Percentiles rank a stretch among this genome's conserved stretches.
Evolutionary conservation across 2,329 filamentous ascomycete genomes (phyloP).

Genomic region (Parasarocladium wereldwijsianum): DNA sequence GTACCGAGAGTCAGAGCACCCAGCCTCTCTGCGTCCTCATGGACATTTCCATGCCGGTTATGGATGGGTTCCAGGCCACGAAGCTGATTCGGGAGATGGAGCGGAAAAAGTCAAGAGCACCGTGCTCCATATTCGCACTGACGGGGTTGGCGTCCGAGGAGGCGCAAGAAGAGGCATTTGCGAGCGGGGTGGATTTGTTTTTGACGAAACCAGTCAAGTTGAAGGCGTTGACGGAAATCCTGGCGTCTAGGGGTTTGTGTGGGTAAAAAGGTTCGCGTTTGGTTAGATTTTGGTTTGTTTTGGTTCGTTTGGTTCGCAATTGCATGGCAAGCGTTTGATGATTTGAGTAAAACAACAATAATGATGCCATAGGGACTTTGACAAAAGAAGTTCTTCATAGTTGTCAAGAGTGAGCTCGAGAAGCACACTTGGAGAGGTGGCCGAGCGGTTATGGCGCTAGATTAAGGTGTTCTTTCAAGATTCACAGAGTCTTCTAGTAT

Average conservation of each 20-base stretch:
- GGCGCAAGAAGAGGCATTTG: conserved; percentile 36
- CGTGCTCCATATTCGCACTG: conserved; percentile 34
- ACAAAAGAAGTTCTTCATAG: too few species aligned
- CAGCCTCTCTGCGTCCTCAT: conserved; percentile 20
- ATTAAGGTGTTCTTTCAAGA: too few species aligned
- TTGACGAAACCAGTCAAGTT: conserved; percentile 37
- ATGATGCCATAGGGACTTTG: too few species aligned
- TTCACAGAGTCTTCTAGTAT: too few species aligned
- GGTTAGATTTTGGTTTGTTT: too few species aligned
- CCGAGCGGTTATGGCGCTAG: too few species aligned
- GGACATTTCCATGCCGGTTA: conserved; percentile 43
- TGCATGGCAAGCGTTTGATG: too few species aligned
- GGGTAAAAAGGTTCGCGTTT: too few species aligned
- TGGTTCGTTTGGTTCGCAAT: too few species aligned
- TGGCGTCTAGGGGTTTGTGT: not conserved
- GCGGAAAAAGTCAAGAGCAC: conserved; percentile 21
- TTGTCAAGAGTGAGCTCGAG: too few species aligned
- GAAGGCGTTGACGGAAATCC: conserved; percentile 17
- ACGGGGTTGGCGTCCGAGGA: conserved; percentile 35
- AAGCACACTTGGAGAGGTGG: too few species aligned
- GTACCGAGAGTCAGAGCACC: conserved; percentile 7
- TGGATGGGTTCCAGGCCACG: conserved; percentile 37
- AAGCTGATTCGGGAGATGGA: conserved; percentile 34
- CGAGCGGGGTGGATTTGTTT: conserved; percentile 37
- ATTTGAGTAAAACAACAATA: too few species aligned